Evolutionary conservation across 177 flowering plant genomes (phyloP).

Genomic region (Tripterygium wilfordii): DNA sequence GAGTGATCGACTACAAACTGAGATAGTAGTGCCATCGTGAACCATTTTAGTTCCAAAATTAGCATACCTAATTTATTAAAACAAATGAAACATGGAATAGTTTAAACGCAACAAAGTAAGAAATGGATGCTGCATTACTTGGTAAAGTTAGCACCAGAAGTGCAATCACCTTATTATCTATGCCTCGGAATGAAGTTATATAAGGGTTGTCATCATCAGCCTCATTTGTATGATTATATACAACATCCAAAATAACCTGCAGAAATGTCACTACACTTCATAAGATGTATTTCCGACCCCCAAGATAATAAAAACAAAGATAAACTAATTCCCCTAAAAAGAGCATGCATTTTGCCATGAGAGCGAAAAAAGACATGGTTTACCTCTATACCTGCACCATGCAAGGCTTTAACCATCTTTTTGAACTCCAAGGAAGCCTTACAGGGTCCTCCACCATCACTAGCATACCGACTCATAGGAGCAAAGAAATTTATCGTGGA

Average conservation of each 20-base stretch:
- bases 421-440: slow-evolving; percentile 80
- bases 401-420: slow-evolving; percentile 94
- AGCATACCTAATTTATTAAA: too few relatives aligned
- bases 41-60: too few relatives aligned
- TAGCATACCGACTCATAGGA: slow-evolving; percentile 99
- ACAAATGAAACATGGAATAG: too few relatives aligned
- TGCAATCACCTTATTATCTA: slow-evolving; percentile 79
- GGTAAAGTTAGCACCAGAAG: neutral
- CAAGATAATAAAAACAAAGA: neutral
- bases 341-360: neutral
- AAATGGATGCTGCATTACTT: neutral
- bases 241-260: slow-evolving; percentile 97
- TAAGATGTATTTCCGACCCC: neutral
- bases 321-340: neutral
- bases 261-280: neutral
- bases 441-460: slow-evolving; percentile 80
- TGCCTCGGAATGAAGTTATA: slow-evolving; percentile 93
- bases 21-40: too few relatives aligned
- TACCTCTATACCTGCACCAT: slow-evolving; percentile 94
- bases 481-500: slow-evolving; percentile 96
- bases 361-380: neutral
- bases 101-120: too few relatives aligned
- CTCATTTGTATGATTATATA: slow-evolving; percentile 91
- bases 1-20: too few relatives aligned
- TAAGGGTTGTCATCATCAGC: slow-evolving; percentile 81